Conservation (phyloP, 106 monocot species). For the Amphibolis antarctica region DNA sequence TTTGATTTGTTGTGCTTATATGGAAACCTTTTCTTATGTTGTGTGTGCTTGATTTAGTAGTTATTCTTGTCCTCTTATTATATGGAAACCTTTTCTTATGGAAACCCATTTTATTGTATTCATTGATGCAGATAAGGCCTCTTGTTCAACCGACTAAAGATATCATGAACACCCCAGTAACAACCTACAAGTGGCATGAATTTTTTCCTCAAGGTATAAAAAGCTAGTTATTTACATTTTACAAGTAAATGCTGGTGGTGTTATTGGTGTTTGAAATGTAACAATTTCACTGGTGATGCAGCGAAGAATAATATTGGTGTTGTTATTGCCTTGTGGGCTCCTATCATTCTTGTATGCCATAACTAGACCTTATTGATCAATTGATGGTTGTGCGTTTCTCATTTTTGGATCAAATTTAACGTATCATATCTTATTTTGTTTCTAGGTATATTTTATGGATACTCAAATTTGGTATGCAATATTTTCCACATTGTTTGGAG, state of each 20-base stretch:
- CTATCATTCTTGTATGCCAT: conserved; percentile 64
- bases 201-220: conserved; percentile 83
- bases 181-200: conserved; percentile 85
- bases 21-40: too few species aligned
- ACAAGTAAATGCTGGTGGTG: too few species aligned
- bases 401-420: neutral
- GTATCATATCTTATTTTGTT: neutral
- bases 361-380: conserved; percentile 26
- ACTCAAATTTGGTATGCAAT: conserved; percentile 93
- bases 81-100: neutral
- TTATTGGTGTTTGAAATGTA: conserved; percentile 2
- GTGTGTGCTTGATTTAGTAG: too few species aligned
- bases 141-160: conserved; percentile 81
- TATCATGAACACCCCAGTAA: conserved; percentile 60
- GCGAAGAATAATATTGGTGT: conserved; percentile 89
- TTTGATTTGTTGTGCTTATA: too few species aligned
- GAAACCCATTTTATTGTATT: neutral
- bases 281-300: conserved; percentile 14
- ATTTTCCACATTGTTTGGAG: conserved; percentile 71
- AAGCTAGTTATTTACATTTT: neutral
- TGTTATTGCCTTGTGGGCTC: conserved; percentile 79
- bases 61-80: too few species aligned
- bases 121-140: conserved; percentile 63
- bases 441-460: conserved; percentile 91
- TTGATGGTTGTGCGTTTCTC: neutral